A percentile compares a stretch with the other conserved stretches of the same genome.
Conservation (phyloP, 305 asterid genomes). For the Ajuga reptans region DNA sequence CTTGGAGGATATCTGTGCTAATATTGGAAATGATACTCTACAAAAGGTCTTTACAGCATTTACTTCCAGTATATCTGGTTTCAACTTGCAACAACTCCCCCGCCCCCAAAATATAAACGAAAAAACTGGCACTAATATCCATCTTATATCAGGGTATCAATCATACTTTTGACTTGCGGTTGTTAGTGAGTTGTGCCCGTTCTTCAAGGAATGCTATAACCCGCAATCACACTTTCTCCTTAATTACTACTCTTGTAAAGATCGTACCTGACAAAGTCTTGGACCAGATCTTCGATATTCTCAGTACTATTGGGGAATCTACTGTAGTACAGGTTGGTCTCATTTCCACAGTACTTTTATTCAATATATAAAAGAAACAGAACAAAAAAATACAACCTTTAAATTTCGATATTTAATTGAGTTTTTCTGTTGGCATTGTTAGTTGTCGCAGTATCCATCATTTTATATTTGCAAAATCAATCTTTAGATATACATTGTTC, state of each 20-base stretch:
- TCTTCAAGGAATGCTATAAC: slow-evolving; percentile 49
- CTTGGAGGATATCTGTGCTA: slow-evolving; percentile 68
- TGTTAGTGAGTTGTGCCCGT: slow-evolving; percentile 65
- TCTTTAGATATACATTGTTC: too few species aligned
- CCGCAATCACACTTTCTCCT: slow-evolving; percentile 69
- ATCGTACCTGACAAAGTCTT: slow-evolving; percentile 63
- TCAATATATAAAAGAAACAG: too few species aligned
- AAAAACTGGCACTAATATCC: slow-evolving; percentile 9
- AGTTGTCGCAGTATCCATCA: too few species aligned
- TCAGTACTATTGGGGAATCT: slow-evolving; percentile 59
- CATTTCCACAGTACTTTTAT: background rate
- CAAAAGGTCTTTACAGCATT: slow-evolving; percentile 36
- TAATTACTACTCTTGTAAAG: slow-evolving; percentile 64
- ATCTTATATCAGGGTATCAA: slow-evolving; percentile 40
- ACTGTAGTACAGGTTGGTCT: slow-evolving; percentile 64
- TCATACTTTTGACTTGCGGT: slow-evolving; percentile 44
- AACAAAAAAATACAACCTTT: too few species aligned
- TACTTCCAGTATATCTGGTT: slow-evolving; percentile 5
- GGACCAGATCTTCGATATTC: slow-evolving; percentile 63
- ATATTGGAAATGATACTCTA: slow-evolving; percentile 31
- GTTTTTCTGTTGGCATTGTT: too few species aligned
- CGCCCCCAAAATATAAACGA: slow-evolving; percentile 29
- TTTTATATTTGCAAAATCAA: too few species aligned
- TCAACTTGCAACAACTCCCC: slow-evolving; percentile 6
- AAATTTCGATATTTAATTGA: too few species aligned